Conservation (phyloP, 2,329 filamentous ascomycete genomes). For the Kalmusia sp. region DNA sequence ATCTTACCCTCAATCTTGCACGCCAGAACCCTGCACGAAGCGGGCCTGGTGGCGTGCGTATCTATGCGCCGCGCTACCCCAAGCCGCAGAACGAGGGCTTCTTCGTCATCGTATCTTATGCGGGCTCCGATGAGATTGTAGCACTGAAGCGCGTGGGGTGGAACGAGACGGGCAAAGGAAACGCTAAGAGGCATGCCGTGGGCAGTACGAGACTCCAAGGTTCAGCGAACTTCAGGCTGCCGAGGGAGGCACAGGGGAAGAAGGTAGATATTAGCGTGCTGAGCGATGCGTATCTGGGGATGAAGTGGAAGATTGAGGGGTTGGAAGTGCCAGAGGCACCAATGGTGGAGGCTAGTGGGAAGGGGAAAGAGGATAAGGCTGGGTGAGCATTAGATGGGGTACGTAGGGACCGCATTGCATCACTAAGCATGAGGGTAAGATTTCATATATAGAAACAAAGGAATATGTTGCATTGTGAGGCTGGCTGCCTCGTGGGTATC, state of each 20-base stretch:
- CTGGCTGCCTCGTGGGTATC: conserved; percentile 2
- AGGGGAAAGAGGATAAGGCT: conserved; percentile 25
- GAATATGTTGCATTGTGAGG: neutral
- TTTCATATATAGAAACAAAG: too few species aligned
- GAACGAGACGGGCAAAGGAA: conserved; percentile 49
- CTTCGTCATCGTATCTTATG: conserved; percentile 80
- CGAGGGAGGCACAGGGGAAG: conserved; percentile 59
- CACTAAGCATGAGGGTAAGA: too few species aligned
- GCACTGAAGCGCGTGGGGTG: conserved; percentile 88
- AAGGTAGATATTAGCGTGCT: conserved; percentile 77
- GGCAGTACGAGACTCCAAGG: conserved; percentile 55
- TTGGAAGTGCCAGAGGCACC: conserved; percentile 58
- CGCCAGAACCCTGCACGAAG: conserved; percentile 66
- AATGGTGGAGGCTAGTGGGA: conserved; percentile 33
- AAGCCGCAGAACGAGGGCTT: conserved; percentile 95
- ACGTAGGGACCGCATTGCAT: too few species aligned
- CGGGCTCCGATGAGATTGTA: conserved; percentile 75
- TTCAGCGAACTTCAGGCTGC: conserved; percentile 67
- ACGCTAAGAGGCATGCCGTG: conserved; percentile 15
- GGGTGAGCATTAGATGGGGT: too few species aligned
- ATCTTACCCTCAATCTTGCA: conserved; percentile 68
- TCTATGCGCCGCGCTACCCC: conserved; percentile 88
- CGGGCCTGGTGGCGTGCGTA: conserved; percentile 64
- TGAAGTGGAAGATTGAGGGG: conserved; percentile 66
- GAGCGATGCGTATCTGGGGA: conserved; percentile 86